Evolutionary conservation across 1,139 yeast genomes (phyloP), one percentile per base, ranked within the genome.

Genomic region (Blastobotrys arbuscula): DNA sequence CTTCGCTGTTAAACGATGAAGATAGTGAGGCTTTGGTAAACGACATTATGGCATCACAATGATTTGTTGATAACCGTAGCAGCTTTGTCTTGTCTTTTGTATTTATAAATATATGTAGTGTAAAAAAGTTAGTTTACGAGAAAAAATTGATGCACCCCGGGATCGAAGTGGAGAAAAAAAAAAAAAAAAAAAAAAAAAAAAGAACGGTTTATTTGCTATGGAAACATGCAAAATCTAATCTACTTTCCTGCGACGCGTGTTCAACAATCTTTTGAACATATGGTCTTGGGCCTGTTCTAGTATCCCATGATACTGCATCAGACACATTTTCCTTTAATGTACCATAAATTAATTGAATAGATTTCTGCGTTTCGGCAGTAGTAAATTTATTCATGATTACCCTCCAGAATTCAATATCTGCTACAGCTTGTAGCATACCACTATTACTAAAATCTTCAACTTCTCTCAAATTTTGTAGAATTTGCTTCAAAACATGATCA

Each of bases 391-490:
- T 54, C 64, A 70, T 58, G 16, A 64, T 64, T 42, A 58, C 58
- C 21, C 68, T 56, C 46, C 69, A 52, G 41, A 71, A 69, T 49
- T 71, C 72, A 20, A 70, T 59, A 47, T 72, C 75, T 2, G 72
- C 67, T 5, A 67, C 58, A 1, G 64, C 68, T 51, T 70, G 75
- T 35, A 70, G 54, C 41, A 65, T 58, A 2, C 74, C 75, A 10
- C 62, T 63, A 4, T 60, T 54, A 10, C 71, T 66, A 39, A 70
- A 65, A 28, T 52, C 50, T 45, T 70, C 74, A 8, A 70, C 55
- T 36, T 65, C 68, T 4, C 81, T 70, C 41, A 77, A 66, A 1
- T 68, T 63, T 33, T 72, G 73, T 44, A 77, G 66, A n/a, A 78
- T 53, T 15, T 68, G 63, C 33, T 68, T 66, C 2, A 78, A 65